Evolutionary conservation across 2,329 filamentous ascomycete genomes (phyloP).

Genomic region (Colletotrichum liriopes): DNA sequence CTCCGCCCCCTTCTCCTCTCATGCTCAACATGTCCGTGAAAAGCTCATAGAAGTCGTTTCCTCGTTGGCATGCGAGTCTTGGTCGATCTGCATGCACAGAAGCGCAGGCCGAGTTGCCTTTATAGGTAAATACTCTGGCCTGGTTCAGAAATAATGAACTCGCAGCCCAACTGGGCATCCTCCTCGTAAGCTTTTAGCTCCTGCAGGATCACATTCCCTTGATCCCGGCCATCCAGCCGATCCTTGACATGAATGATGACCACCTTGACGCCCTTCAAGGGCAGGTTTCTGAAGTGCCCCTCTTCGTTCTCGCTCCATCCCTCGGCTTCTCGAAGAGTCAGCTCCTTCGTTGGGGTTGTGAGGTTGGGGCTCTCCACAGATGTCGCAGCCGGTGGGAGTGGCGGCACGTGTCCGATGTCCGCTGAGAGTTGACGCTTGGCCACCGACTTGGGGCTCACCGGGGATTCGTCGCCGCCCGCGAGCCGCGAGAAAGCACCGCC

Average conservation of each 20-base stretch:
- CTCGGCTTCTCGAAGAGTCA: conserved; percentile 59
- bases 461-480: conserved; percentile 56
- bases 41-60: conserved; percentile 15
- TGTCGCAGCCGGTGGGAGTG: conserved; percentile 56
- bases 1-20: background rate
- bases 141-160: conserved; percentile 80
- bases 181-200: conserved; percentile 79
- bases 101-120: conserved; percentile 35
- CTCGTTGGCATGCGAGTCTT: conserved; percentile 4
- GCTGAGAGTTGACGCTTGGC: conserved; percentile 32
- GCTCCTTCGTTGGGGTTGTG: conserved; percentile 64
- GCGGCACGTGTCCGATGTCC: conserved; percentile 60
- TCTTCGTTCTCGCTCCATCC: conserved; percentile 37
- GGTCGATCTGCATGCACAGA: background rate
- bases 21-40: conserved; percentile 1
- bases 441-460: conserved; percentile 68
- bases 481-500: conserved; percentile 40
- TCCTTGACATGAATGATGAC: conserved; percentile 97
- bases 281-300: conserved; percentile 49
- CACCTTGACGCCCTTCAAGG: conserved; percentile 81
- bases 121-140: conserved; percentile 74
- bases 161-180: conserved; percentile 79
- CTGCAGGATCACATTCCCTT: conserved; percentile 76
- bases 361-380: conserved; percentile 57
- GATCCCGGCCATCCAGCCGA: conserved; percentile 80